Conservation (phyloP, 495 filamentous ascomycete species). For the Neurospora pannonica region DNA sequence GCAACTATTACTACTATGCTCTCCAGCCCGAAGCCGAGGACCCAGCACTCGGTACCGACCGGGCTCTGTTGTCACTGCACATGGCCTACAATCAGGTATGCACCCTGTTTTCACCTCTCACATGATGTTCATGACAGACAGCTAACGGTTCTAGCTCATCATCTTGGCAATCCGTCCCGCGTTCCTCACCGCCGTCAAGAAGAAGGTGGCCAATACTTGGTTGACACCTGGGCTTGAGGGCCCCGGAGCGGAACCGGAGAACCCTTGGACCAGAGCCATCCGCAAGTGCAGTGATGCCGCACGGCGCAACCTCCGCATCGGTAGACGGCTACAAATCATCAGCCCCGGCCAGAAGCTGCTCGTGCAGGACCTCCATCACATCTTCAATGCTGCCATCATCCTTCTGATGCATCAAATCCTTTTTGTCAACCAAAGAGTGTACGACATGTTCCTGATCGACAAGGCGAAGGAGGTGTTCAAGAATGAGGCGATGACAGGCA, state of each 20-base stretch:
- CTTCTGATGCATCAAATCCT: slow-evolving; percentile 29
- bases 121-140: not conserved
- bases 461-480: slow-evolving; percentile 23
- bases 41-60: slow-evolving; percentile 14
- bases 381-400: slow-evolving; percentile 37
- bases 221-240: slow-evolving; percentile 6
- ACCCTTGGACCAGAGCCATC: slow-evolving; percentile 11
- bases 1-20: not conserved
- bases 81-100: slow-evolving; percentile 34
- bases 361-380: slow-evolving; percentile 29
- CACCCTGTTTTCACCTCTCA: not conserved
- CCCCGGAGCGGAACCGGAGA: slow-evolving; percentile 9
- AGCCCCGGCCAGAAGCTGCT: slow-evolving; percentile 18
- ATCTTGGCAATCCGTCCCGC: slow-evolving; percentile 32
- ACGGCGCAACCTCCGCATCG: slow-evolving; percentile 25
- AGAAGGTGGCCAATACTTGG: slow-evolving; percentile 19
- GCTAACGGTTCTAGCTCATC: slow-evolving; percentile 20
- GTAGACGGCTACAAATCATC: slow-evolving; percentile 13
- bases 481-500: slow-evolving; percentile 14
- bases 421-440: slow-evolving; percentile 17
- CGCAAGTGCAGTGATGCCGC: slow-evolving; percentile 25
- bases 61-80: slow-evolving; percentile 25
- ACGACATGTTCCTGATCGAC: slow-evolving; percentile 14
- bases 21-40: not conserved
- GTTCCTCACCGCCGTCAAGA: slow-evolving; percentile 30